These are phyloP conservation scores for Camellia sinensis DNA, from an alignment of 148 eudicot species.

Conservation along the genomic window DNA sequence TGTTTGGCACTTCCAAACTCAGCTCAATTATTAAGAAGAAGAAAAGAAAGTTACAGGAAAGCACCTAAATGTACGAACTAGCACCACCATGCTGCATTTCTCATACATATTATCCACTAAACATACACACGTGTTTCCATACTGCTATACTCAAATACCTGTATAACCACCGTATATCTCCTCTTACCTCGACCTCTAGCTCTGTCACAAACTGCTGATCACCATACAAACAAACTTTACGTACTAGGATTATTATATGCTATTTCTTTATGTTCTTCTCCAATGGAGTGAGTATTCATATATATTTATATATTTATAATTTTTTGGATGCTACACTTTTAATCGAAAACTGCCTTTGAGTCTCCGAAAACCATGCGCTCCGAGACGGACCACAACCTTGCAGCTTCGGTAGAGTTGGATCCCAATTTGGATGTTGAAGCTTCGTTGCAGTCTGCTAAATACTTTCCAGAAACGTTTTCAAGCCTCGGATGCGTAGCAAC, in stretches of 20 bases:
- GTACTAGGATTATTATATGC: no score
- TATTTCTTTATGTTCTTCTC: no score
- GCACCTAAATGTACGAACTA: background rate
- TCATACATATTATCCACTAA: background rate
- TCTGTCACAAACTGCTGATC: no score
- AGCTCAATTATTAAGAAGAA: background rate
- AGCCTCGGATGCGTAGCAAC: no score
- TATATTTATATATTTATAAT: no score
- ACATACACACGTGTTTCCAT: background rate
- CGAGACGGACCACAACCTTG: slow-evolving; percentile 59
- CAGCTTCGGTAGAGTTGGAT: slow-evolving; percentile 50
- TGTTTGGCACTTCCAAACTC: background rate
- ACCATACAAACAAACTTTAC: no score
- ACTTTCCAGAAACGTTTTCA: no score
- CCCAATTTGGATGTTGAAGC: slow-evolving; percentile 51
- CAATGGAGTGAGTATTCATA: no score
- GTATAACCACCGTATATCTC: background rate
- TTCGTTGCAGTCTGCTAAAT: no score
- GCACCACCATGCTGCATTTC: background rate
- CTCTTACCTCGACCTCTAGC: no score
- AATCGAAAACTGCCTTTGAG: slow-evolving; percentile 15
- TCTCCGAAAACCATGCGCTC: slow-evolving; percentile 47
- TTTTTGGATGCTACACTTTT: background rate
- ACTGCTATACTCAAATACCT: background rate
- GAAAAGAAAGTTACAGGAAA: background rate